Evolutionary conservation across 225 moss, liverwort and hornwort genomes (phyloP).

Genomic region (Polytrichum commune): DNA sequence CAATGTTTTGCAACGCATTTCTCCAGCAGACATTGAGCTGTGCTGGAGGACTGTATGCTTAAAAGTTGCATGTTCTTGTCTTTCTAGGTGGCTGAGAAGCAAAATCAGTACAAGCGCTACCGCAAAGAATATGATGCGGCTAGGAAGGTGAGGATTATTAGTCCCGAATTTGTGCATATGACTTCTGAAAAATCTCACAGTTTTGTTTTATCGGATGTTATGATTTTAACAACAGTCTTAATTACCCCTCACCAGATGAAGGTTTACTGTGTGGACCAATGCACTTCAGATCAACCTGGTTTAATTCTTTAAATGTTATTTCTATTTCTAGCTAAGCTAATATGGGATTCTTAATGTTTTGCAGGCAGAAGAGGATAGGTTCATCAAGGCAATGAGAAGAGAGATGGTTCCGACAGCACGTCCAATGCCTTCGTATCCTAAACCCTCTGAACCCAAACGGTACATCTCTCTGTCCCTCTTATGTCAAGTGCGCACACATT

Average conservation of each 20-base stretch:
- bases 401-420: constrained; percentile 85
- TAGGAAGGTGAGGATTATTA: constrained; percentile 29
- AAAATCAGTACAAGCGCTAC: constrained; percentile 56
- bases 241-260: too few relatives aligned
- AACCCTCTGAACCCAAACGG: constrained; percentile 65
- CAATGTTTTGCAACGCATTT: too few relatives aligned
- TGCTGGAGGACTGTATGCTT: too few relatives aligned
- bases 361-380: constrained; percentile 86
- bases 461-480: constrained; percentile 17
- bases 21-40: too few relatives aligned
- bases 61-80: too few relatives aligned
- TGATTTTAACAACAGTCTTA: too few relatives aligned
- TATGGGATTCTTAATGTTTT: not conserved
- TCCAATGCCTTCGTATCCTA: constrained; percentile 71
- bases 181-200: too few relatives aligned
- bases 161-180: not conserved
- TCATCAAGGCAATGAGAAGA: constrained; percentile 74
- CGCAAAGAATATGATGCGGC: constrained; percentile 59
- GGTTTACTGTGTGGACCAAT: not conserved
- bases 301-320: not conserved
- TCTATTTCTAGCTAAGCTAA: too few relatives aligned
- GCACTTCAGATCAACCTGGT: not conserved
- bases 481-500: not conserved
- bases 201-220: too few relatives aligned
- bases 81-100: constrained; percentile 50